Evolutionary conservation across 345 rosid species (phyloP), one percentile per base, ranked within the genome.

Genomic region (Viola odorata): DNA sequence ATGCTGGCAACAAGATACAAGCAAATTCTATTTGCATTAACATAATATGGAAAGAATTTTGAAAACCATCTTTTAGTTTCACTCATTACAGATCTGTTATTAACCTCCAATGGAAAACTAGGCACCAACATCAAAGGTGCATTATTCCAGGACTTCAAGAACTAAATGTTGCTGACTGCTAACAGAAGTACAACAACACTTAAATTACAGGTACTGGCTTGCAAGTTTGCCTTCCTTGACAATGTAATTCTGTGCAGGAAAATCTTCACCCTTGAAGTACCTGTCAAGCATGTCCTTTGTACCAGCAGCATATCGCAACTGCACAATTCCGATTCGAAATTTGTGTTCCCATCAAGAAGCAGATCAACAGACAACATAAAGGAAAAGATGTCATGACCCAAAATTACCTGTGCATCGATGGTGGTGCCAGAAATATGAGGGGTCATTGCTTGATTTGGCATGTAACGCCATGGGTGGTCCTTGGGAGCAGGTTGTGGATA

Each of bases 401-500:
- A 45, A 6, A 3, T 41, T 73, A 91, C 98, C 84, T 89, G 98
- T 38, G 73, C 97, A 74, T 92, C 99, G 12, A 92, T 89, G 64
- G 99, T 89, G 71, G 97, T 92, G 48, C 99, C 99, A 16, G 99
- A 92, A 59, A 89, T 77, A 78, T 92, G 96, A 68, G 96, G 99
- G 3, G 97, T 92, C 99, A 92, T 92, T 36, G 97, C 97, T 4
- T 92, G 99, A 79, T 92, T 87, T 45, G 97, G 95, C 97, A 92
- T 92, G 79, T 85, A 86, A 23, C 98, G 92, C 99, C 99, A 92
- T 17, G 97, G 99, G 51, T 92, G 98, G 69, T 92, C 94, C 76
- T 87, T 89, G 12, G 98, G 96, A 58, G 98, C 96, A 14, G 97
- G 97, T 54, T 92, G 96, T 13, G 96, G 98, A 50, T 80, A 15